phyloP scores from a whole-genome alignment of 208 protist genomes.

The Trypanosoma melophagium region DNA sequence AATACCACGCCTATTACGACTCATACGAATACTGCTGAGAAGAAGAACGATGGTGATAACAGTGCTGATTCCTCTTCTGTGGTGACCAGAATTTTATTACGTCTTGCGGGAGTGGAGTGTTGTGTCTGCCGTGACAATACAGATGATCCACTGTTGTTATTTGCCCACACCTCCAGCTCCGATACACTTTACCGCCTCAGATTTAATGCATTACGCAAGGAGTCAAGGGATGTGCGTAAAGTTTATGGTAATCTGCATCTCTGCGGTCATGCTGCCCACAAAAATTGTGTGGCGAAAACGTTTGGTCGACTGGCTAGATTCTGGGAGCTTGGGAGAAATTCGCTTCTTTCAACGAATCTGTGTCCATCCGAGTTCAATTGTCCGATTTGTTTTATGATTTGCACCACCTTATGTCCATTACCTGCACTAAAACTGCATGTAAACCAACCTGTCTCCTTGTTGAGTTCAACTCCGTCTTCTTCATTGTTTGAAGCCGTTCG shows the following conservation, averaged over 20 bases:
- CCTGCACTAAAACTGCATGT: slow-evolving; percentile 31
- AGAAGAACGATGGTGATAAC: not conserved
- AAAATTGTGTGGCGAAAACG: slow-evolving; percentile 52
- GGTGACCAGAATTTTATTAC: slow-evolving; percentile 38
- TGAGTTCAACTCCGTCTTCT: not conserved
- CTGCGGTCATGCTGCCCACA: slow-evolving; percentile 74
- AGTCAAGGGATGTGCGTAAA: slow-evolving; percentile 11
- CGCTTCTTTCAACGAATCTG: slow-evolving; percentile 10
- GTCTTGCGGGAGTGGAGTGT: slow-evolving; percentile 59
- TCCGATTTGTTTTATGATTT: slow-evolving; percentile 69
- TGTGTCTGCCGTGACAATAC: slow-evolving; percentile 52
- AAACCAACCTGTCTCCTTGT: no score
- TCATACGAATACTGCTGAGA: not conserved
- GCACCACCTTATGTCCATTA: slow-evolving; percentile 54
- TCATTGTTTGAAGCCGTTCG: slow-evolving; percentile 23
- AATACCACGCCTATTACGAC: not conserved
- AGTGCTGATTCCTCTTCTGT: slow-evolving; percentile 2
- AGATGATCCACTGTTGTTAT: slow-evolving; percentile 55
- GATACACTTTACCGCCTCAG: slow-evolving; percentile 36
- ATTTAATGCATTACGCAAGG: slow-evolving; percentile 24
- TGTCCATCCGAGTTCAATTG: slow-evolving; percentile 60
- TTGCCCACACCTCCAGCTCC: slow-evolving; percentile 57
- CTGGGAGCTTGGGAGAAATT: slow-evolving; percentile 21
- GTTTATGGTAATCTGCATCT: slow-evolving; percentile 54
- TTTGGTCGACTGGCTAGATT: slow-evolving; percentile 44